Base-by-base conservation (phyloP, 768 basidiomycete species). In the Russula olivacea region DNA sequence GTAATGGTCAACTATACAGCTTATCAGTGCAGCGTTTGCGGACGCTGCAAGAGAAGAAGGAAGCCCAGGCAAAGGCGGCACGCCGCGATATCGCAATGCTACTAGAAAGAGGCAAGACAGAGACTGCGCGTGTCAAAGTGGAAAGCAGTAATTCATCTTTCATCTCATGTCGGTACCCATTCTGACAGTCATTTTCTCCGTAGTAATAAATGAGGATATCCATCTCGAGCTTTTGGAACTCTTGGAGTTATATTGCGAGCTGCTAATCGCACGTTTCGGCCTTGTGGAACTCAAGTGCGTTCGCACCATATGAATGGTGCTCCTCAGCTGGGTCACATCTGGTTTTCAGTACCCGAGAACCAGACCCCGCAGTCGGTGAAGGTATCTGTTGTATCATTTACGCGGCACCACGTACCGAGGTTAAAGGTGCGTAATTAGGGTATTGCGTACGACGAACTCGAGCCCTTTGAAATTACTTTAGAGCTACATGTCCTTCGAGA, bases 181-280 rank as follows among this genome's bases (percentile, higher is more conserved):
- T 55, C 40, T 64, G 7, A 50, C 47, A 34, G 25, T 60, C 43
- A 61, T 61, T 49, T 66, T 47, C 15, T 54, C 58, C 51, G 14
- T 67, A 87, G 88, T 93, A 59, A 93, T 93, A 71, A 84, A 90
- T 71, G 90, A 91, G 68, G 91, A 93, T 70, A 82, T 92, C 50
- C 81, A 91, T 71, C 77, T 92, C 50, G 95, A 98, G 71, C 80
- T 98, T 28, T 77, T 98, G 41, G 96, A 99, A 71, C 78, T 98
- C 6, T 78, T 99, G 30, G 95, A 98, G 76, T 81, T 98, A 12
- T 98, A 98, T 72, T 91, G 89, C 66, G 97, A 99, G 71, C 82
- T 96, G n/a, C 76, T 98, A 21, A 79, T 95, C 25, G 92, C 96
- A 10, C 83, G 97, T 52, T 98, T 98, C 70, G 90, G 91, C 11